Percentiles rank a stretch among this genome's conserved stretches.
Evolutionary conservation across 441 rosid species (phyloP).

Genomic region (Croton laevigatus): DNA sequence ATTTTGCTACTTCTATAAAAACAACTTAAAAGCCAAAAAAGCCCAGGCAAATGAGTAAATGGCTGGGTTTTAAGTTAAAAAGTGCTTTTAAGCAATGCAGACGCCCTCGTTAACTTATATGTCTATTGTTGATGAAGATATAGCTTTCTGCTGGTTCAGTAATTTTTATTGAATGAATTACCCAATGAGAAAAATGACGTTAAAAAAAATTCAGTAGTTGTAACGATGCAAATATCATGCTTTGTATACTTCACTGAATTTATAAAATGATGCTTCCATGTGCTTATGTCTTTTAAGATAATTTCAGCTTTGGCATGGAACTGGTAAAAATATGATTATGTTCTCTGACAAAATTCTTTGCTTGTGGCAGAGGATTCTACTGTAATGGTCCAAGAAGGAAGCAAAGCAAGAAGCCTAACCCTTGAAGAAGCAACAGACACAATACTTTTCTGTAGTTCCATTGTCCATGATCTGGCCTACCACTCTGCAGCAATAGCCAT

Average conservation of each 20-base stretch:
- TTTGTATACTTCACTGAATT: not conserved
- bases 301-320: conserved; percentile 19
- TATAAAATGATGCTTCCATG: conserved; percentile 15
- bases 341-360: conserved; percentile 31
- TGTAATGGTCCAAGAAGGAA: conserved; percentile 51
- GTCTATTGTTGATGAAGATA: not conserved
- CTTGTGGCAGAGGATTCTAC: conserved; percentile 68
- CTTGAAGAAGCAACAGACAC: conserved; percentile 96
- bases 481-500: conserved; percentile 75
- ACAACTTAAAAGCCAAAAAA: too few relatives aligned
- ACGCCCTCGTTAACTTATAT: not conserved
- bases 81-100: too few relatives aligned
- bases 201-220: not conserved
- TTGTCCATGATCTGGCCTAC: conserved; percentile 86
- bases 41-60: too few relatives aligned
- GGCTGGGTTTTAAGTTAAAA: too few relatives aligned
- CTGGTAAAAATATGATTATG: conserved; percentile 11
- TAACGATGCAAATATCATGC: not conserved
- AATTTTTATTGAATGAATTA: not conserved
- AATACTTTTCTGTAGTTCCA: conserved; percentile 93
- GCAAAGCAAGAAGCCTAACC: conserved; percentile 78
- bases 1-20: too few relatives aligned
- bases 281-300: conserved; percentile 17
- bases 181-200: too few relatives aligned
- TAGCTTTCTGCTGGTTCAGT: not conserved